Base-by-base conservation (phyloP, 495 filamentous ascomycete species). In the Cercophora samala region DNA sequence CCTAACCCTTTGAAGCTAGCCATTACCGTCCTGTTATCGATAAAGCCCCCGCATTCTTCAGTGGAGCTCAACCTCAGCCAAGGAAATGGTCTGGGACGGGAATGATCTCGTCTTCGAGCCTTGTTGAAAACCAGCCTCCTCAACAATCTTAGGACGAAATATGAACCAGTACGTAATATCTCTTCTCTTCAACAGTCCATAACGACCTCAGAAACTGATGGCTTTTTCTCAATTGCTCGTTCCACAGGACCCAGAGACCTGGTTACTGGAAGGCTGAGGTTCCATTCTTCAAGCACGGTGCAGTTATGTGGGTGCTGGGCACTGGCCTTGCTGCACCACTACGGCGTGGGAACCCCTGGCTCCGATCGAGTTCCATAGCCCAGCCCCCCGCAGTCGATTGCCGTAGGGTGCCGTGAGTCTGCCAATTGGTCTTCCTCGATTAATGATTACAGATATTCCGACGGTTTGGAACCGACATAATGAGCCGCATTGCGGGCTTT, bases 341-440 rank as follows among this genome's bases (percentile, higher is more conserved):
- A 46, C 37, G 37, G 37, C 37, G 37, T 2, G 37, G 15, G 2
- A 56, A 54, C 55, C 24, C 21, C n/a, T 58, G 55, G 55, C n/a
- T 58, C 24, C 55, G 24, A 58, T 46, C 37, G 13, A 46, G 37
- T 46, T 46, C 37, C 37, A 46, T 46, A 46, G 37, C 37, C 37
- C 37, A 46, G 37, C 37, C 37, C 62, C 52, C 37, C 66, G 54
- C 54, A 53, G 23, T 42, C 56, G 61, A 25, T 61, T 69, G 68
- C 68, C 65, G 58, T 58, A 13, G 29, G 37, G 51, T 69, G 67
- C 67, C 65, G 55, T 21, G 25, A 23, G 53, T 32, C 13, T 69
- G 65, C 65, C 67, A 69, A 69, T 72, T 69, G 70, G 66, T 26
- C 24, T 67, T 15, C 37, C 60, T n/a, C 46, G 18, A 23, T 52